Conservation (phyloP, 176 grass and related monocot species). For the Hyparrhenia diplandra region DNA sequence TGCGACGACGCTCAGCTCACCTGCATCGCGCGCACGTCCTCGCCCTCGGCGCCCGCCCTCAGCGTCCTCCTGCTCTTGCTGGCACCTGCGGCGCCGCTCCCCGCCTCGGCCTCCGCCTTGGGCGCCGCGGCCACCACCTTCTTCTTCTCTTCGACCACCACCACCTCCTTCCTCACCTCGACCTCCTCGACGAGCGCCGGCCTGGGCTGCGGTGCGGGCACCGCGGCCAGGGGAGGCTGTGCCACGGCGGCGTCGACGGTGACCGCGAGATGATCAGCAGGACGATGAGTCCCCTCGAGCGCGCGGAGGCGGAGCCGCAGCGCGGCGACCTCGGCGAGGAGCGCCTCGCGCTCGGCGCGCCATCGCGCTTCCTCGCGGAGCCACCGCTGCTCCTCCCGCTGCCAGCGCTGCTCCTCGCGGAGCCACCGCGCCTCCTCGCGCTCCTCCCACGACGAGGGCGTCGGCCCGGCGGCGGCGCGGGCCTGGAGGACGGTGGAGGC, state of each 20-base stretch:
- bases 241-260: constrained; percentile 32
- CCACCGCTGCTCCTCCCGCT: constrained; percentile 76
- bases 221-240: constrained; percentile 22
- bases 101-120: too few relatives aligned
- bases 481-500: neutral
- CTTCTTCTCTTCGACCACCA: constrained; percentile 44
- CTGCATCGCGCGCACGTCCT: constrained; percentile 88
- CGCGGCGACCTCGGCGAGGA: constrained; percentile 61
- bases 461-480: neutral
- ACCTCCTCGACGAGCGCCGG: constrained; percentile 51
- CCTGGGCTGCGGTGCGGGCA: constrained; percentile 21
- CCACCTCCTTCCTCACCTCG: constrained; percentile 60
- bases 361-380: constrained; percentile 70
- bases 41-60: constrained; percentile 66
- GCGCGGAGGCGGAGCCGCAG: constrained; percentile 58
- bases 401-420: constrained; percentile 84
- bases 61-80: constrained; percentile 39
- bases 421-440: constrained; percentile 76
- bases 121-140: constrained; percentile 1
- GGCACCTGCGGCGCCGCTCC: neutral
- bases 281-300: constrained; percentile 21
- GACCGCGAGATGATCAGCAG: neutral
- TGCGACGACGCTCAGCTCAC: constrained; percentile 38
- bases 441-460: constrained; percentile 44
- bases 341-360: constrained; percentile 59